Conservation (phyloP, 495 filamentous ascomycete genomes). For the Daldinia concentrica region DNA sequence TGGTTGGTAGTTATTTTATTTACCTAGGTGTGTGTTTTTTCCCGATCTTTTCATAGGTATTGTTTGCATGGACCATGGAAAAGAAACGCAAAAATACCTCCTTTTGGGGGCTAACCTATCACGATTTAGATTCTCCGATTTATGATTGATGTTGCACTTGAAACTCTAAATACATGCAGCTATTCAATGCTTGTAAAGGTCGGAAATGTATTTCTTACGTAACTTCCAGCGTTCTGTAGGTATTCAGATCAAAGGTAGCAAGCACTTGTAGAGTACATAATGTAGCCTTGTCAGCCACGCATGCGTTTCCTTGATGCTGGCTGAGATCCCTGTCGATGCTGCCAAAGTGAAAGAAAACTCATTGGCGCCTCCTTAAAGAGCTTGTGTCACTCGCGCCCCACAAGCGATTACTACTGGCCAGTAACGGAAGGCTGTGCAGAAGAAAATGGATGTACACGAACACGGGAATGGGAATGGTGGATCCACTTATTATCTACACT, state of each 20-base stretch:
- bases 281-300: slow-evolving; percentile 25
- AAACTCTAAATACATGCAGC: neutral
- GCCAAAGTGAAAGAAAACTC: slow-evolving; percentile 21
- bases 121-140: neutral
- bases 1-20: neutral
- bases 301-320: slow-evolving; percentile 14
- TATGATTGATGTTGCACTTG: neutral
- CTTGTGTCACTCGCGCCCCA: slow-evolving; percentile 21
- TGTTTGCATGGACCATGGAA: neutral
- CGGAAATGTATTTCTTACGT: neutral
- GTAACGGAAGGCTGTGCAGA: slow-evolving; percentile 38
- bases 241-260: too few relatives aligned
- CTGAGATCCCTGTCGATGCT: slow-evolving; percentile 20
- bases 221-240: too few relatives aligned
- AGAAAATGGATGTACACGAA: slow-evolving; percentile 32
- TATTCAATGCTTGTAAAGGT: too few relatives aligned
- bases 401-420: slow-evolving; percentile 20
- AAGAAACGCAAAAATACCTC: slow-evolving; percentile 11
- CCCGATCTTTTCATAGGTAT: neutral
- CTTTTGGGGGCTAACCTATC: slow-evolving; percentile 2
- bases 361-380: slow-evolving; percentile 7
- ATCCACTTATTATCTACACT: slow-evolving; percentile 23
- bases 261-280: slow-evolving; percentile 5
- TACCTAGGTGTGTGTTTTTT: neutral
- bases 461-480: slow-evolving; percentile 16